phyloP scores from a whole-genome alignment of 2,329 filamentous ascomycete species.

The Stagonosporopsis chrysanthemi region DNA sequence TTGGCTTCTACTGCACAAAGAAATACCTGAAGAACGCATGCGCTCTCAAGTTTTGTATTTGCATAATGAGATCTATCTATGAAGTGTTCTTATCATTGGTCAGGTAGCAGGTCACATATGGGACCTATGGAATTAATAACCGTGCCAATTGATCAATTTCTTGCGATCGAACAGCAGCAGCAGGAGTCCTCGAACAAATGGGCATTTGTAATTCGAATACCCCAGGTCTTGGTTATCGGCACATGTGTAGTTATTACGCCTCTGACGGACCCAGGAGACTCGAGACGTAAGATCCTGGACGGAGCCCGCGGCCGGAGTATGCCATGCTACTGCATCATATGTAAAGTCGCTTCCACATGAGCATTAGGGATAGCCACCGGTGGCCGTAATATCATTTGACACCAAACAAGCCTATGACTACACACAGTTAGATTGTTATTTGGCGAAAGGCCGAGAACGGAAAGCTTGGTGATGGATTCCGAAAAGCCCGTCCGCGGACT shows the following conservation, averaged over 20 bases:
- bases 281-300: not conserved
- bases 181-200: too few relatives aligned
- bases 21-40: not conserved
- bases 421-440: not conserved
- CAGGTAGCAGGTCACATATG: not conserved
- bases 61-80: not conserved
- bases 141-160: not conserved
- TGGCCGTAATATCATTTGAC: not conserved
- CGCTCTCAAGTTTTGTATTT: not conserved
- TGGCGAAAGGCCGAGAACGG: not conserved
- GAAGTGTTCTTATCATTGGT: not conserved
- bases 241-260: too few relatives aligned
- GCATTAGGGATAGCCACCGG: not conserved
- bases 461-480: not conserved
- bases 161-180: too few relatives aligned
- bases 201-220: too few relatives aligned
- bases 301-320: constrained; percentile 2
- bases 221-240: not conserved
- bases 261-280: too few relatives aligned
- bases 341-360: not conserved
- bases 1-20: too few relatives aligned
- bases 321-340: not conserved
- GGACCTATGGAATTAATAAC: not conserved
- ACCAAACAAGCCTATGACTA: not conserved
- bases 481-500: not conserved